Percentiles rank a stretch among this genome's conserved stretches.
Evolutionary conservation across 2,329 filamentous ascomycete species (phyloP).

Genomic region (Mollisia scopiformis): DNA sequence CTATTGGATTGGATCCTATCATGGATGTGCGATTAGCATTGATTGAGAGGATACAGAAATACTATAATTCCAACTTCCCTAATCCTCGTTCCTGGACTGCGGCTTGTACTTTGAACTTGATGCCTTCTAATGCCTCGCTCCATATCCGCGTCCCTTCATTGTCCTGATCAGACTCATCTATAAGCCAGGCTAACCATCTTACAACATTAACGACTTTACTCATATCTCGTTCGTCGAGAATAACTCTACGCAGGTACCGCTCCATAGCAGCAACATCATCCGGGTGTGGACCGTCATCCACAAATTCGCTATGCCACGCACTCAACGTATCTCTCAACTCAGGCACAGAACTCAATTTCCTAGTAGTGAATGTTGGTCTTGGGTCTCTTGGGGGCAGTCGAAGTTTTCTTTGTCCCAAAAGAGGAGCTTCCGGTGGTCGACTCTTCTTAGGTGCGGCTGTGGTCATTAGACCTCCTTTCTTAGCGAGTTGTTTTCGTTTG

Average conservation of each 20-base stretch:
- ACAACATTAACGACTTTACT: slow-evolving; percentile 72
- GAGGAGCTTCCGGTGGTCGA: slow-evolving; percentile 23
- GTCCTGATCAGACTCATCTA: slow-evolving; percentile 49
- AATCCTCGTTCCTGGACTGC: slow-evolving; percentile 61
- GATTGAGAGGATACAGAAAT: not conserved
- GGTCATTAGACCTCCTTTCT: slow-evolving; percentile 53
- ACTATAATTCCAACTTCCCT: slow-evolving; percentile 53
- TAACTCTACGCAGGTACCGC: slow-evolving; percentile 72
- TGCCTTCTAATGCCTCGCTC: slow-evolving; percentile 45
- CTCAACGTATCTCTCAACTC: slow-evolving; percentile 76
- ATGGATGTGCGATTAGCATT: not conserved
- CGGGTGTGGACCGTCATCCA: slow-evolving; percentile 72
- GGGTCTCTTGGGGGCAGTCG: slow-evolving; percentile 51
- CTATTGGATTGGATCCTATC: not conserved
- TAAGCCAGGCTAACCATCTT: slow-evolving; percentile 65
- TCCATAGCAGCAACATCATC: slow-evolving; percentile 78
- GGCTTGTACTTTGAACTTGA: slow-evolving; percentile 55
- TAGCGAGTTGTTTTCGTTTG: slow-evolving; percentile 60
- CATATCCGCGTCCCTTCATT: slow-evolving; percentile 46
- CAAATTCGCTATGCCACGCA: slow-evolving; percentile 76
- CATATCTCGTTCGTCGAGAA: slow-evolving; percentile 77
- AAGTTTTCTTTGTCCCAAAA: slow-evolving; percentile 37
- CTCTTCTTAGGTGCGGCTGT: slow-evolving; percentile 24
- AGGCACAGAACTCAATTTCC: slow-evolving; percentile 53
- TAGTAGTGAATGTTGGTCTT: slow-evolving; percentile 64